Conservation (phyloP, 768 basidiomycete species). For the Phaeotremella fagi region DNA sequence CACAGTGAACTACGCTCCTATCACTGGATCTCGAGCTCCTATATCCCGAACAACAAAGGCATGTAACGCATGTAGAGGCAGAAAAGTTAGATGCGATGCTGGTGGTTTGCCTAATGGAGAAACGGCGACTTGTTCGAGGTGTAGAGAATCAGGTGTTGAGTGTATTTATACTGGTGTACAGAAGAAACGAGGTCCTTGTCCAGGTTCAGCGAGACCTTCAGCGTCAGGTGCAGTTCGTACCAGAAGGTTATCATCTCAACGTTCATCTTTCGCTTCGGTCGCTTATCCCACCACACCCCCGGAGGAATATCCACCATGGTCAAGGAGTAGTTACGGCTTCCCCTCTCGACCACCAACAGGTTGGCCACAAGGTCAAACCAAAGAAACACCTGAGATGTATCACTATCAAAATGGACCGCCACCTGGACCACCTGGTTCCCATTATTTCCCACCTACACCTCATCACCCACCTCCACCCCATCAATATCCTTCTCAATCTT, state of each 20-base stretch:
- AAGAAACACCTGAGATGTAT: too few relatives aligned
- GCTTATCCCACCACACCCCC: slow-evolving; percentile 17
- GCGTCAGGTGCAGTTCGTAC: neutral
- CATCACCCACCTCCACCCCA: neutral
- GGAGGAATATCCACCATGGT: slow-evolving; percentile 15
- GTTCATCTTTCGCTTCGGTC: slow-evolving; percentile 6
- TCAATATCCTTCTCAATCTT: neutral
- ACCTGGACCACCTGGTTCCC: neutral
- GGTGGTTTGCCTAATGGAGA: slow-evolving; percentile 28
- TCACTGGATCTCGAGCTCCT: slow-evolving; percentile 33
- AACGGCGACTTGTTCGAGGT: slow-evolving; percentile 35
- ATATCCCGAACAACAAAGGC: slow-evolving; percentile 46
- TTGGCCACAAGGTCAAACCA: neutral
- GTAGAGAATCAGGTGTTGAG: slow-evolving; percentile 35
- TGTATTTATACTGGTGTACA: slow-evolving; percentile 43
- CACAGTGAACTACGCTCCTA: slow-evolving; percentile 5
- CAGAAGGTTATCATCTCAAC: slow-evolving; percentile 13
- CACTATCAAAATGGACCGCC: neutral
- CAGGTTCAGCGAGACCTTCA: slow-evolving; percentile 26
- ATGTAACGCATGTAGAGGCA: slow-evolving; percentile 43
- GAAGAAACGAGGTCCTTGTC: slow-evolving; percentile 47
- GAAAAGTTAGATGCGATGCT: slow-evolving; percentile 47
- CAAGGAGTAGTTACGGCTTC: slow-evolving; percentile 16
- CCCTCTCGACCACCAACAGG: slow-evolving; percentile 1
- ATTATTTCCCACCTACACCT: neutral